Evolutionary conservation across 768 basidiomycete species (phyloP), one percentile per base, ranked within the genome.

Genomic region (Boletus subparvulus): DNA sequence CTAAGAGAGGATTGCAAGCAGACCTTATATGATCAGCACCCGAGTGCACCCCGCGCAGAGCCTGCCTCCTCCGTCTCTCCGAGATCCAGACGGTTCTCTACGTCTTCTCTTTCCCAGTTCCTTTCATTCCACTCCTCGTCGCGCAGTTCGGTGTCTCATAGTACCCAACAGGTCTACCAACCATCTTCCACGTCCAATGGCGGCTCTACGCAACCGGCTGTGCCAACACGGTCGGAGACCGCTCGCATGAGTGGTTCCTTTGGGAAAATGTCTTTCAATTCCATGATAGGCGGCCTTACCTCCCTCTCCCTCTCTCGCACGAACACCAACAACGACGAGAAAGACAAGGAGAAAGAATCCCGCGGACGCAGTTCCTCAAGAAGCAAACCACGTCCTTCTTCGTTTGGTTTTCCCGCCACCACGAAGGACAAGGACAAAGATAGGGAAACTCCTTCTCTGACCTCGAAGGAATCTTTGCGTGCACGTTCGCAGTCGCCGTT

Each of bases 401-500:
- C 84, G 5, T 78, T 81, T 52, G 77, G 67, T 1, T 74, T 78
- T 0, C 61, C 75, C 2, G 56, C 73, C 14, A 58, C 71, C 11
- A 24, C 62, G 5, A 75, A 74, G 39, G 69, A 73, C 17, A 70
- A 73, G 12, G 63, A 65, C 24, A 71, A 68, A 43, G 74, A 72
- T 3, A 69, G 66, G 33, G 70, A 68, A 28, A 70, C 37, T 71
- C 66, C 73, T 44, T 80, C 81, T 21, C 59, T 70, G 40, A 60
- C 63, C 21, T 80, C 82, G n/a, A 79, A 79, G 49, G 82, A 80
- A 47, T 71, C 72, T 5, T 77, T 78, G 12, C 87, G 88, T 55
- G 80, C 88, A 14, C 85, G 92, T 39, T 88, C 90, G 45, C 79
- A 86, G 63, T 92, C 92, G 3, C 90, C 94, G 41, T 96, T 97